Evolutionary conservation across 1,139 yeast species (phyloP).

Genomic region (Wickerhamomyces sp.): DNA sequence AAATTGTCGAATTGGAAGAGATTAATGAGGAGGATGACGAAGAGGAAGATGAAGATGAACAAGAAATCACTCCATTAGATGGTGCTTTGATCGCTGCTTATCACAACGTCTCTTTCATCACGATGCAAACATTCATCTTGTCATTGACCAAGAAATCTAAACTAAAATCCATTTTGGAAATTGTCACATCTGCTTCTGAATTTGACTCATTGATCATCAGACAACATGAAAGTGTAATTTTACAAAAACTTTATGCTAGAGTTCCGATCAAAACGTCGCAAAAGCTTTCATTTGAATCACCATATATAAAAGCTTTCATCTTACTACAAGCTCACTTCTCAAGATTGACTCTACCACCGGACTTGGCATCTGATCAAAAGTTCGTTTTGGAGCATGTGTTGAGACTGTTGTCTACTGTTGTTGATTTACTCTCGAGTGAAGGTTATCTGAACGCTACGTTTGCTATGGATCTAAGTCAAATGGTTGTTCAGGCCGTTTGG

Average conservation of each 20-base stretch:
- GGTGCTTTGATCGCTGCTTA: constrained; percentile 75
- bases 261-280: constrained; percentile 54
- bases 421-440: constrained; percentile 75
- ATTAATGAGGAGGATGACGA: constrained; percentile 31
- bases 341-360: constrained; percentile 54
- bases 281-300: constrained; percentile 40
- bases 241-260: constrained; percentile 48
- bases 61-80: constrained; percentile 52
- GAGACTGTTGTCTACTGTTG: constrained; percentile 56
- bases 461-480: constrained; percentile 86
- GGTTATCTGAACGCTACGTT: constrained; percentile 74
- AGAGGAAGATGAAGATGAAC: constrained; percentile 32
- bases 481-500: constrained; percentile 88
- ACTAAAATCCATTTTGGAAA: constrained; percentile 59
- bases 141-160: constrained; percentile 52
- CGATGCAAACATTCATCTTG: constrained; percentile 54
- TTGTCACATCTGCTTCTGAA: constrained; percentile 63
- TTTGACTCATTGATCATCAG: constrained; percentile 62
- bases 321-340: constrained; percentile 80
- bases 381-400: constrained; percentile 44
- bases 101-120: constrained; percentile 55
- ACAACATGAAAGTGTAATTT: constrained; percentile 45
- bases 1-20: constrained; percentile 52
- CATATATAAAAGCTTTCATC: constrained; percentile 66
- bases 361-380: constrained; percentile 53